These are phyloP conservation scores for Emmonsiellopsis sp. DNA, from an alignment of 2,329 filamentous ascomycete species.

Conservation along the genomic window DNA sequence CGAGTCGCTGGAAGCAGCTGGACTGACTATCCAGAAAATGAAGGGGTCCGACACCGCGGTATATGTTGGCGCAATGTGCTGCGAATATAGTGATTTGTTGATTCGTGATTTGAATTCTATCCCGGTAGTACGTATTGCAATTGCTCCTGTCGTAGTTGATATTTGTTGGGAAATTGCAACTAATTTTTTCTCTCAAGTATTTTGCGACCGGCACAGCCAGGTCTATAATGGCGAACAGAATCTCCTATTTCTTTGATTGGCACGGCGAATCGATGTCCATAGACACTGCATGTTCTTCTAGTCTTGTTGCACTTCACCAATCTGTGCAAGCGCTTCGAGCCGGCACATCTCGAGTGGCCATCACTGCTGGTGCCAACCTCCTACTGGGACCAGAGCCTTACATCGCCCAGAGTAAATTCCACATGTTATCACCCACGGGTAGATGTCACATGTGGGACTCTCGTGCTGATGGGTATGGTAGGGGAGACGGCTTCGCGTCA, in stretches of 20 bases:
- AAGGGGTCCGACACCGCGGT: constrained; percentile 20
- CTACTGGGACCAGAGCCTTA: constrained; percentile 23
- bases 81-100: constrained; percentile 17
- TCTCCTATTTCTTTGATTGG: constrained; percentile 32
- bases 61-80: constrained; percentile 17
- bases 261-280: constrained; percentile 33
- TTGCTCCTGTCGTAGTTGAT: not conserved
- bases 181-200: constrained; percentile 7
- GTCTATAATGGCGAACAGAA: constrained; percentile 30
- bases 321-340: constrained; percentile 21
- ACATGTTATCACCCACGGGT: constrained; percentile 44
- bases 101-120: constrained; percentile 10
- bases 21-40: constrained; percentile 13
- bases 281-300: constrained; percentile 39
- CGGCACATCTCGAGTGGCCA: constrained; percentile 19
- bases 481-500: constrained; percentile 44
- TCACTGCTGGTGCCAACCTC: constrained; percentile 18
- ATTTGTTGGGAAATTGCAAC: not conserved
- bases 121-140: not conserved
- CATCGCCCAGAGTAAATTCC: constrained; percentile 22
- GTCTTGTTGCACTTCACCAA: constrained; percentile 27
- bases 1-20: constrained; percentile 23
- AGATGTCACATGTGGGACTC: constrained; percentile 41
- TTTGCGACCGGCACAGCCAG: constrained; percentile 21
- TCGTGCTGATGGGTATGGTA: constrained; percentile 40